Evolutionary conservation across 164 flowering plant species (phyloP).

Genomic region (Hamamelis virginiana): DNA sequence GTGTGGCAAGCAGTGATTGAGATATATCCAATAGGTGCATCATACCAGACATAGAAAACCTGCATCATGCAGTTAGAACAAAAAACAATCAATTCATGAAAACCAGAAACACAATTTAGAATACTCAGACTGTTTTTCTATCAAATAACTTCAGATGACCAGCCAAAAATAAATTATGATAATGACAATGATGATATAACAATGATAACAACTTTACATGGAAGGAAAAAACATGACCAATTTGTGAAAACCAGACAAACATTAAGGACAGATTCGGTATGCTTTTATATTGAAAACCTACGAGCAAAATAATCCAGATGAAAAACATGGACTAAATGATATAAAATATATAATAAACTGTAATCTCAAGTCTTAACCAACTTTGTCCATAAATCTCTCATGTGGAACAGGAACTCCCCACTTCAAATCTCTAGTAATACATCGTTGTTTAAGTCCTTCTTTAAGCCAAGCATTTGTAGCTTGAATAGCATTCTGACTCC

Average conservation of each 20-base stretch:
- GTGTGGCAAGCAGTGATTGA: conserved; percentile 89
- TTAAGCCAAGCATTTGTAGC: conserved; percentile 84
- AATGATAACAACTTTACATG: not conserved
- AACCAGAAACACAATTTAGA: no score
- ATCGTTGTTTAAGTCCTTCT: conserved; percentile 79
- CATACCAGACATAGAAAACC: conserved; percentile 99
- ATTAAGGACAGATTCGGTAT: not conserved
- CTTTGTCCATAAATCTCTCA: conserved; percentile 86
- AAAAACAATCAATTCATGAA: no score
- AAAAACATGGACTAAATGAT: not conserved
- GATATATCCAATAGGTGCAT: conserved; percentile 95
- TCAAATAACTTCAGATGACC: no score
- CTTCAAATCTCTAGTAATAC: conserved; percentile 93
- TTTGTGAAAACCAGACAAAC: not conserved
- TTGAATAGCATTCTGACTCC: conserved; percentile 97
- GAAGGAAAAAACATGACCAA: not conserved
- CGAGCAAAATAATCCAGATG: not conserved
- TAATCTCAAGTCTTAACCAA: conserved; percentile 21
- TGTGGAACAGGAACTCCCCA: conserved; percentile 99
- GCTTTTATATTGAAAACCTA: not conserved
- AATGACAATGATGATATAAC: no score
- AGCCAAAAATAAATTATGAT: no score
- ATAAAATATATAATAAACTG: conserved; percentile 1
- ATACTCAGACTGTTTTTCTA: no score
- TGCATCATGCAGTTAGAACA: conserved; percentile 19